Evolutionary conservation across 1,284 basidiomycete species (phyloP), one percentile per base, ranked within the genome.

Genomic region (Melampsora americana): DNA sequence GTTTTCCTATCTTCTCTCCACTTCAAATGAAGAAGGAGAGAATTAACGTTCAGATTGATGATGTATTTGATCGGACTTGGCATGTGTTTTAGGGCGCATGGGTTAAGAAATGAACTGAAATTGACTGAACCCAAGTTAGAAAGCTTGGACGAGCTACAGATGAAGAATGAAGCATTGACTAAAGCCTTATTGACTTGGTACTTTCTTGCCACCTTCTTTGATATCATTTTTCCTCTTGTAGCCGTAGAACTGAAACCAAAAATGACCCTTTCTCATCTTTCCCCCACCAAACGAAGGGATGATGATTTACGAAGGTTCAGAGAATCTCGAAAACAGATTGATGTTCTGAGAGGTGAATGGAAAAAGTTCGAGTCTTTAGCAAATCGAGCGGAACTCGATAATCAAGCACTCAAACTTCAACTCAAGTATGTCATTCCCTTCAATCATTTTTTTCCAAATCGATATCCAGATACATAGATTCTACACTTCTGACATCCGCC

Each of bases 241-340:
- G 3, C 3, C 9, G 39, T 59, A 23, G 20, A 23, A 23, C 56
- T 30, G 14, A 59, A 1, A 1, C 56, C n/a, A 59, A 59, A 59
- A 59, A 11, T 23, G 5, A 50, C 12, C 48, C 14, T 23, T 59
- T 23, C 16, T 4, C 12, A 42, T 12, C 4, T 42, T 42, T 42
- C 12, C 39, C 11, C 1, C 39, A 12, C 12, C 5, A 42, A 42
- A 42, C 11, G 12, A 6, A 73, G 70, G 70, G 70, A 73, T 44
- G 70, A 73, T 39, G 70, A 73, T 44, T 50, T 73, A 42, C 44
- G 62, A 14, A 26, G 70, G 62, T 66, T 73, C 12, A 50, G 46
- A 42, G 62, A 66, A 39, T 66, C 70, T 6, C 11, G 48, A 18
- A 59, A 32, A 7, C 46, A 50, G n/a, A 59, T 73, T 61, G 70